Evolutionary conservation across 208 protist species (phyloP).

Genomic region (Wallacemonas sp.): DNA sequence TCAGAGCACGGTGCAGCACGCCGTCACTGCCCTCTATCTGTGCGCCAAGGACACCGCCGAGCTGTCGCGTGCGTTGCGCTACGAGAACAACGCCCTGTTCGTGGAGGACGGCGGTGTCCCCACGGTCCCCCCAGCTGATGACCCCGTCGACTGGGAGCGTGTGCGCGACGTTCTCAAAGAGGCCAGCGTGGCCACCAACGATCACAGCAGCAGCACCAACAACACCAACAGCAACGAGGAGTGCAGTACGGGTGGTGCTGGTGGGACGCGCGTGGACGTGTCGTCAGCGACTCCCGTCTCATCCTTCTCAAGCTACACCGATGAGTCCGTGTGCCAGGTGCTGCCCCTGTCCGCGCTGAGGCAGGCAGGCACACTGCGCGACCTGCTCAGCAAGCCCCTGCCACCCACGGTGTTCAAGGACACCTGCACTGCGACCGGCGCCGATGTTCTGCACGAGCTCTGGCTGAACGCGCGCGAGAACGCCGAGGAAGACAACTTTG

Average conservation of each 20-base stretch:
- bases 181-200: conserved; percentile 32
- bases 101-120: background rate
- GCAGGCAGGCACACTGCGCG: conserved; percentile 31
- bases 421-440: background rate
- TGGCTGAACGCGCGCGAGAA: conserved; percentile 29
- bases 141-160: background rate
- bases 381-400: conserved; percentile 44
- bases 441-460: conserved; percentile 50
- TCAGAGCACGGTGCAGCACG: conserved; percentile 50
- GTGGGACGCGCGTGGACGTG: no score
- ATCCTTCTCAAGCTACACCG: conserved; percentile 20
- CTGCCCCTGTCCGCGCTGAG: conserved; percentile 43
- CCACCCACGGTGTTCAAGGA: background rate
- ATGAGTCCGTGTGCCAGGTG: conserved; percentile 27
- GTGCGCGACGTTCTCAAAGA: conserved; percentile 30
- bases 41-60: conserved; percentile 45
- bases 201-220: conserved; percentile 20
- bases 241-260: no score
- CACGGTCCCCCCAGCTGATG: background rate
- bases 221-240: background rate
- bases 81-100: background rate
- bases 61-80: conserved; percentile 30
- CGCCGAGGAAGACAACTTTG: conserved; percentile 42
- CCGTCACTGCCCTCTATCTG: conserved; percentile 64
- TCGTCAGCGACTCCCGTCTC: background rate